phyloP scores from a whole-genome alignment of 2,329 filamentous ascomycete genomes.

The Fusarium cicatricum region DNA sequence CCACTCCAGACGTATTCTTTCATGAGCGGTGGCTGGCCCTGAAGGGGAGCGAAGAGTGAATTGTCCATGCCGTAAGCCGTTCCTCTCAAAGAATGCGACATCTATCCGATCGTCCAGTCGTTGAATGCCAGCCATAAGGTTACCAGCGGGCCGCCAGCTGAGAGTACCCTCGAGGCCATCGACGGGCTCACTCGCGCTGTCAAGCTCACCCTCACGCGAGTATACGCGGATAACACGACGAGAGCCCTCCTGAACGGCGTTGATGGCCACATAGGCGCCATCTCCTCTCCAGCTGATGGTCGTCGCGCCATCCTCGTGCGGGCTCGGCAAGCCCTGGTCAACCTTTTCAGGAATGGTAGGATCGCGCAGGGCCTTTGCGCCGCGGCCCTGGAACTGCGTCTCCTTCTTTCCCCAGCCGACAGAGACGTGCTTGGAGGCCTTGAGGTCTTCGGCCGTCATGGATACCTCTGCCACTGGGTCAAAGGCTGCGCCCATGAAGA shows the following conservation, averaged over 20 bases:
- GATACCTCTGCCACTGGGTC: slow-evolving; percentile 81
- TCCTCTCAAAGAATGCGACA: slow-evolving; percentile 95
- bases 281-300: slow-evolving; percentile 94
- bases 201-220: slow-evolving; percentile 86
- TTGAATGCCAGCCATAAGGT: slow-evolving; percentile 88
- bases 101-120: slow-evolving; percentile 73
- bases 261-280: slow-evolving; percentile 89
- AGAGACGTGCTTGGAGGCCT: slow-evolving; percentile 90
- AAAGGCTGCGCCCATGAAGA: slow-evolving; percentile 94
- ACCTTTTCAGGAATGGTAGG: slow-evolving; percentile 94
- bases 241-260: slow-evolving; percentile 72
- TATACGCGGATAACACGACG: slow-evolving; percentile 89
- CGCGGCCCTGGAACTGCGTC: slow-evolving; percentile 94
- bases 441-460: slow-evolving; percentile 79
- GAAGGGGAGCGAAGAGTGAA: slow-evolving; percentile 79
- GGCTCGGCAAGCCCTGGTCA: slow-evolving; percentile 81
- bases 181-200: slow-evolving; percentile 94
- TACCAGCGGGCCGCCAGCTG: slow-evolving; percentile 92
- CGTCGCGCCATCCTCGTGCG: slow-evolving; percentile 74
- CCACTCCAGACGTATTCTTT: slow-evolving; percentile 77
- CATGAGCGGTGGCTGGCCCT: slow-evolving; percentile 62
- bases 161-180: slow-evolving; percentile 87
- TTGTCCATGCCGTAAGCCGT: slow-evolving; percentile 95
- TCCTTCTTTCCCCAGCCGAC: slow-evolving; percentile 99
- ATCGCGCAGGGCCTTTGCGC: slow-evolving; percentile 85